These are phyloP conservation scores for Phytophthora megakarya DNA, from an alignment of 352 stramenopile species.

Conservation along the genomic window DNA sequence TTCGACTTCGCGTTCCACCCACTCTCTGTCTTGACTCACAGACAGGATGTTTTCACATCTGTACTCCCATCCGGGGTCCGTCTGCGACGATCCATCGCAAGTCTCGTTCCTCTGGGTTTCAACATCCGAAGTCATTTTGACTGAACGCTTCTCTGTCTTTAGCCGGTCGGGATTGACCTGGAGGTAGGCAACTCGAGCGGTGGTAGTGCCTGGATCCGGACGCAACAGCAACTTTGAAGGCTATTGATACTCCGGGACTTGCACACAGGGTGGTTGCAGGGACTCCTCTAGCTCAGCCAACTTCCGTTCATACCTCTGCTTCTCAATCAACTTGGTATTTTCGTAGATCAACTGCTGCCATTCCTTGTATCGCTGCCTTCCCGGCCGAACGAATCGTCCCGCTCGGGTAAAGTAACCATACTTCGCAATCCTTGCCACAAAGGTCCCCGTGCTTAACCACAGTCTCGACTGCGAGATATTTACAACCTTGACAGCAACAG, in stretches of 20 bases:
- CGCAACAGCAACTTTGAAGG: background rate
- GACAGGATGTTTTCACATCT: too few relatives aligned
- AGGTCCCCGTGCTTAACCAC: background rate
- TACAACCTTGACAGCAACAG: background rate
- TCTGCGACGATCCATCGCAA: background rate
- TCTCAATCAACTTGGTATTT: background rate
- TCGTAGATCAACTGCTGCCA: background rate
- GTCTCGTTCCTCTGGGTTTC: background rate
- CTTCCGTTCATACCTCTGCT: background rate
- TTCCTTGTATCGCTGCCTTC: background rate
- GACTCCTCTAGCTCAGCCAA: too few relatives aligned
- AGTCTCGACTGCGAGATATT: background rate
- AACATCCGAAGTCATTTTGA: background rate
- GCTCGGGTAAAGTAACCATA: background rate
- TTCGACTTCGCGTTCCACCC: too few relatives aligned
- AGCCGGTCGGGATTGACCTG: background rate
- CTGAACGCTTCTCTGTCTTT: too few relatives aligned
- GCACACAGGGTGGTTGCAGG: background rate
- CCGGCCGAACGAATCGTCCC: background rate
- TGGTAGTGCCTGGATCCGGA: background rate
- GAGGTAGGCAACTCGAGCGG: too few relatives aligned
- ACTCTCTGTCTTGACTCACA: too few relatives aligned
- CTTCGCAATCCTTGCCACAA: background rate
- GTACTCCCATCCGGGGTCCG: too few relatives aligned
- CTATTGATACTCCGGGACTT: background rate